phyloP scores from a whole-genome alignment of 495 filamentous ascomycete species.

The Xylaria curta region DNA sequence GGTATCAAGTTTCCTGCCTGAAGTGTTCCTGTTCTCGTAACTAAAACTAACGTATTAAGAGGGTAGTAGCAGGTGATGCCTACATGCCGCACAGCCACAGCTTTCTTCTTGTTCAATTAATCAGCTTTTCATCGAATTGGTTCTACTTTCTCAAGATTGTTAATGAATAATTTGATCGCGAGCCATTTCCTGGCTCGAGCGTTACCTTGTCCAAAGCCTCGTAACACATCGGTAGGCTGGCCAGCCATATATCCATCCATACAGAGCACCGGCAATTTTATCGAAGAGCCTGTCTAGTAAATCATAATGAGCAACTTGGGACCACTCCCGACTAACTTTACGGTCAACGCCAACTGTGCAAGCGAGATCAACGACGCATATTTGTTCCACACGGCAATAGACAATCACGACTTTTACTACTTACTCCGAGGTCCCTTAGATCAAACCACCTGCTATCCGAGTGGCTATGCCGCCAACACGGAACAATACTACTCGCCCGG shows the following conservation, averaged over 20 bases:
- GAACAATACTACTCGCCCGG: constrained; percentile 3
- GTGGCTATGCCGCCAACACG: neutral
- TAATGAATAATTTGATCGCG: neutral
- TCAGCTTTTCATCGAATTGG: neutral
- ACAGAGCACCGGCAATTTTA: neutral
- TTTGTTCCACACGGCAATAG: neutral
- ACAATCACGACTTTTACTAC: neutral
- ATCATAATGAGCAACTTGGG: neutral
- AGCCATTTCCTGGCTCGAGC: neutral
- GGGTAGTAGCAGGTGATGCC: neutral
- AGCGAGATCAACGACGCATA: neutral
- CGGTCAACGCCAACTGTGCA: neutral
- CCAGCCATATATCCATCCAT: neutral
- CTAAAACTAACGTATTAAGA: neutral
- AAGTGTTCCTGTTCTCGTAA: neutral
- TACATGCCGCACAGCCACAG: neutral
- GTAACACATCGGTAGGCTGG: neutral
- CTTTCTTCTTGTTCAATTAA: neutral
- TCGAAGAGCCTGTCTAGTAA: neutral
- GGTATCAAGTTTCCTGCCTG: neutral
- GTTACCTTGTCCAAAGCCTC: neutral
- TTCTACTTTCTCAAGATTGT: neutral
- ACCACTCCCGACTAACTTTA: neutral
- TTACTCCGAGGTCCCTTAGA: neutral
- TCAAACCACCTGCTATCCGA: neutral